Evolutionary conservation across 2,329 filamentous ascomycete species (phyloP), one percentile per base, ranked within the genome.

Genomic region (Fusarium veterinarium): DNA sequence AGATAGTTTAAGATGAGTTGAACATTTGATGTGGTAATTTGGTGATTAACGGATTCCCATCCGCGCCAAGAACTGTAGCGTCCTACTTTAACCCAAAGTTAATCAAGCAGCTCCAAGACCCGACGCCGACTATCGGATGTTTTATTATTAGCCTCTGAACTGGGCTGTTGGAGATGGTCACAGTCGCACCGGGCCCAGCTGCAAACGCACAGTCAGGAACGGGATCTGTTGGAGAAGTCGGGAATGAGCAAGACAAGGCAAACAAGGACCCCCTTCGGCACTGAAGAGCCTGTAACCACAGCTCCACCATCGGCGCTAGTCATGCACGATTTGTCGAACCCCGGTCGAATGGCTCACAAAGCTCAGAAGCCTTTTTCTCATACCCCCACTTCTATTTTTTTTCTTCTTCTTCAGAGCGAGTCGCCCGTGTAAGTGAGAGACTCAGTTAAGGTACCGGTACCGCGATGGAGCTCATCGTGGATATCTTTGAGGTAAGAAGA

Each of bases 261-360:
- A 67, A 35, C 30, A 51, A 33, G 40, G 72, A 72, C 71, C 71
- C 71, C 64, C 74, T 75, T 75, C 70, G 74, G 75, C 71, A 76
- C 65, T 73, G 71, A 62, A 57, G 71, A 67, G 55, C 52, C 44
- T 66, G 65, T 57, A 44, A 49, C 61, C 45, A 40, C 38, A 40
- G 20, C 58, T 41, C 75, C 74, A 74, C 65, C 42, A 67, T 69
- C 37, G 52, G 31, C 70, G 72, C 75, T 77, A 77, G 60, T 72
- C 61, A 77, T 77, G 75, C 75, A 77, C 75, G 74, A 77, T 77
- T 75, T 77, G 75, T 77, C 75, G 72, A 76, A 77, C 65, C 75
- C 75, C 51, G 56, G 75, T 75, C 71, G 28, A 38, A 65, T 67
- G 67, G 62, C 44, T 70, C 51, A 46, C 45, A 52, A 61, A 65